Conservation (phyloP, 2,329 filamentous ascomycete genomes). For the Arthrobotrys conoides region DNA sequence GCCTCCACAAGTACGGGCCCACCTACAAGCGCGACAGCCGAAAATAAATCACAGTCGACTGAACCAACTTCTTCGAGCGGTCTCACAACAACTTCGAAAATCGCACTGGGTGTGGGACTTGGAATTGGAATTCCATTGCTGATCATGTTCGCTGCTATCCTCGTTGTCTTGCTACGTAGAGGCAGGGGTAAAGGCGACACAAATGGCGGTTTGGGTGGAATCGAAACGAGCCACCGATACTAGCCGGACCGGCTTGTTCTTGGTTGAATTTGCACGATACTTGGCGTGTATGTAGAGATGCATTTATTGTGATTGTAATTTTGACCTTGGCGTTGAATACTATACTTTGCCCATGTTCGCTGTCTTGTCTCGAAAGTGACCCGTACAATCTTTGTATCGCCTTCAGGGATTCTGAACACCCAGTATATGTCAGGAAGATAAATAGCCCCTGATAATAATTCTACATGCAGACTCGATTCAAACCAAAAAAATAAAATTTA, state of each 20-base stretch:
- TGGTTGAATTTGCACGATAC: too few relatives aligned
- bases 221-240: conserved; percentile 32
- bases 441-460: too few relatives aligned
- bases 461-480: too few relatives aligned
- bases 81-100: conserved; percentile 36
- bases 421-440: too few relatives aligned
- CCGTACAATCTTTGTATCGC: too few relatives aligned
- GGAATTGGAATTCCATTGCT: conserved; percentile 51
- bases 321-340: too few relatives aligned
- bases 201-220: conserved; percentile 28
- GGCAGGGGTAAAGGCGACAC: not conserved
- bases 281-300: not conserved
- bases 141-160: conserved; percentile 19
- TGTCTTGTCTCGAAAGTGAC: too few relatives aligned
- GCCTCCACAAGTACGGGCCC: not conserved
- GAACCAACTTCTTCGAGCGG: conserved; percentile 4
- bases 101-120: conserved; percentile 45
- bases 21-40: not conserved
- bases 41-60: not conserved
- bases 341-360: too few relatives aligned
- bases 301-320: too few relatives aligned
- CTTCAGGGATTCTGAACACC: too few relatives aligned
- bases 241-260: not conserved
- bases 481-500: too few relatives aligned
- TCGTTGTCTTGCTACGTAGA: conserved; percentile 34